A percentile compares a stretch with the other conserved stretches of the same genome.
phyloP scores from a whole-genome alignment of 352 stramenopile genomes.

The Thalassiosira livingstoniorum region DNA sequence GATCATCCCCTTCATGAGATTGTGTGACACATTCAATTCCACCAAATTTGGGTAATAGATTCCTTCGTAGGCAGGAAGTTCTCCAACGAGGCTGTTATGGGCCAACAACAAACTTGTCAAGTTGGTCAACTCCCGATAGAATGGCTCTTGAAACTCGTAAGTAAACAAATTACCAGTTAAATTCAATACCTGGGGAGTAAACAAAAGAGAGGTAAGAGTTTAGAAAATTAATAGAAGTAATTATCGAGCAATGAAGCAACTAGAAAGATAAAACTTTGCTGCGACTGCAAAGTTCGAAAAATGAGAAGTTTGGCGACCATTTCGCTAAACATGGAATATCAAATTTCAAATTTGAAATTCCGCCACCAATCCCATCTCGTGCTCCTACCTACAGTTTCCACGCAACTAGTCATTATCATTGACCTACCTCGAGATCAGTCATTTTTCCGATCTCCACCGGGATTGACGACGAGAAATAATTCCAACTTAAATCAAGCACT shows the following conservation, averaged over 20 bases:
- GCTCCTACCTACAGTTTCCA: too few species aligned
- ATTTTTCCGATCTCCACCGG: conserved; percentile 1
- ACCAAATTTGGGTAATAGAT: neutral
- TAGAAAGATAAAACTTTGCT: too few species aligned
- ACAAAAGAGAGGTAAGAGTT: too few species aligned
- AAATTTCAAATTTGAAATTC: too few species aligned
- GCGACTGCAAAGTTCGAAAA: too few species aligned
- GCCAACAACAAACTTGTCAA: neutral
- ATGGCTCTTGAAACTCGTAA: conserved; percentile 4
- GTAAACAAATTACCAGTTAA: neutral
- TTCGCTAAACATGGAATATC: too few species aligned
- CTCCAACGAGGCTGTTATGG: neutral
- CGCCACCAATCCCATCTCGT: too few species aligned
- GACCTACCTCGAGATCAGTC: neutral
- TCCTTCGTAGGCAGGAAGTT: neutral
- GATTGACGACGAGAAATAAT: conserved; percentile 2
- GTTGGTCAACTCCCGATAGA: neutral
- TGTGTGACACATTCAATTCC: neutral
- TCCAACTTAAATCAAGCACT: neutral
- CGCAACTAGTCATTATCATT: too few species aligned
- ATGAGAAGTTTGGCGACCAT: too few species aligned
- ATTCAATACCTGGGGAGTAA: neutral
- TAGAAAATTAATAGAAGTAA: too few species aligned
- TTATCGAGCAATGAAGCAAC: too few species aligned
- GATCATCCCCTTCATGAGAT: conserved; percentile 3